A percentile compares a stretch with the other conserved stretches of the same genome.
phyloP scores from a whole-genome alignment of 805 yeast species.

The Priceomyces medius region DNA sequence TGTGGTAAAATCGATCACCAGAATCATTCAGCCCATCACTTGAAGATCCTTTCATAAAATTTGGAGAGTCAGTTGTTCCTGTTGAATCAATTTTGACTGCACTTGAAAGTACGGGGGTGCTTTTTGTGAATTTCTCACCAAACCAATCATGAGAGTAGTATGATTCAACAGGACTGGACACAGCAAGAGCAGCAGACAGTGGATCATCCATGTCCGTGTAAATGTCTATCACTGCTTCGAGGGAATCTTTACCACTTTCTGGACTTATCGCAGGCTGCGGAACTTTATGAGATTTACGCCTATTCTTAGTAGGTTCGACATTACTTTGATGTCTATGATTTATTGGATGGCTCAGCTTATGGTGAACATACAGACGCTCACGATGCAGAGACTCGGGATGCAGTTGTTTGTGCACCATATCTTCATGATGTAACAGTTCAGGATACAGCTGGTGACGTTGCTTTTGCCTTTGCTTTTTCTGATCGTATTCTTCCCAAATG shows the following conservation, averaged over 20 bases:
- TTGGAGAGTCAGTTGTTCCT: not conserved
- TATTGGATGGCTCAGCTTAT: no score
- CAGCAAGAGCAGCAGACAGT: not conserved
- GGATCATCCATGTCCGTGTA: not conserved
- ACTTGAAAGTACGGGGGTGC: no score
- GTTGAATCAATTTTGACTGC: not conserved
- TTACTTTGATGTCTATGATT: not conserved
- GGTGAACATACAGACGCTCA: no score
- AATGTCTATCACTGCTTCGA: not conserved
- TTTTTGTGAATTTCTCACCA: slow-evolving; percentile 2
- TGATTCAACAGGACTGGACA: slow-evolving; percentile 9
- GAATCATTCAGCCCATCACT: slow-evolving; percentile 1
- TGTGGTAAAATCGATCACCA: slow-evolving; percentile 5
- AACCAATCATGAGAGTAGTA: slow-evolving; percentile 16
- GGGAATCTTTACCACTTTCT: not conserved
- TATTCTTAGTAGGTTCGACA: not conserved
- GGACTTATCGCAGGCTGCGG: not conserved
- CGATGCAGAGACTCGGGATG: no score
- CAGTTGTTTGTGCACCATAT: no score
- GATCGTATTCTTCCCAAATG: not conserved
- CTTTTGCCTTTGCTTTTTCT: not conserved
- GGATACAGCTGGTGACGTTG: no score
- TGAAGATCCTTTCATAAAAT: not conserved
- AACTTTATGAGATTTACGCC: not conserved
- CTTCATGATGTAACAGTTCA: no score